These are phyloP conservation scores for Pseudogymnoascus sp. DNA, from an alignment of 2,329 filamentous ascomycete species.

Conservation along the genomic window DNA sequence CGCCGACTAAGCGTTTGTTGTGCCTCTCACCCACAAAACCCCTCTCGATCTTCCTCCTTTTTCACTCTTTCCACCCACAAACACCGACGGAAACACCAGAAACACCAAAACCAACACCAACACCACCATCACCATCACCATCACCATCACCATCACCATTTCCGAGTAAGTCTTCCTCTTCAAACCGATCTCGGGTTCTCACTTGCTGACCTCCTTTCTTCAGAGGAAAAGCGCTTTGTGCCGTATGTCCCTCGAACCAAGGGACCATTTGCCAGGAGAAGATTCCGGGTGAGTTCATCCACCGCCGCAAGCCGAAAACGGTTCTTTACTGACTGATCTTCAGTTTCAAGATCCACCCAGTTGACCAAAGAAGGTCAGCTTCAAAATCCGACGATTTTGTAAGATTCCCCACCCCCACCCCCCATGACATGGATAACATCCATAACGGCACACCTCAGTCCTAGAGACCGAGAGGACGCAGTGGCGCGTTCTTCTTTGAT, in stretches of 20 bases:
- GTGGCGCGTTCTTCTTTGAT: not conserved
- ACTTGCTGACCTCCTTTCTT: not conserved
- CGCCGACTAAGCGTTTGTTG: not conserved
- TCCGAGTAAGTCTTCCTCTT: not conserved
- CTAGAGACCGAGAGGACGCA: not conserved
- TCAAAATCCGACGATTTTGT: not conserved
- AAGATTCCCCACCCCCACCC: not conserved
- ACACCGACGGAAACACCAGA: not conserved
- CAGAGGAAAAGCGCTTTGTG: not conserved
- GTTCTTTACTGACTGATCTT: not conserved
- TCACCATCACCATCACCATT: not conserved
- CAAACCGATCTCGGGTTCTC: not conserved
- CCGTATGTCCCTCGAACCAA: slow-evolving; percentile 6
- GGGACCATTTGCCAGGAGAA: not conserved
- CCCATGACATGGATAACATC: too few species aligned
- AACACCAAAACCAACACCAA: not conserved
- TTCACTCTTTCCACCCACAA: slow-evolving; percentile 2
- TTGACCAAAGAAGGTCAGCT: slow-evolving; percentile 3
- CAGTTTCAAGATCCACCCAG: not conserved
- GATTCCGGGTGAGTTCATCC: not conserved
- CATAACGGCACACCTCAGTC: too few species aligned
- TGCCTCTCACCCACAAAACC: not conserved
- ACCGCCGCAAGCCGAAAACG: not conserved
- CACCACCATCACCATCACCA: not conserved
- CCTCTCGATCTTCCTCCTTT: not conserved